Conservation (phyloP, 805 yeast species). For the Candida ortonii region DNA sequence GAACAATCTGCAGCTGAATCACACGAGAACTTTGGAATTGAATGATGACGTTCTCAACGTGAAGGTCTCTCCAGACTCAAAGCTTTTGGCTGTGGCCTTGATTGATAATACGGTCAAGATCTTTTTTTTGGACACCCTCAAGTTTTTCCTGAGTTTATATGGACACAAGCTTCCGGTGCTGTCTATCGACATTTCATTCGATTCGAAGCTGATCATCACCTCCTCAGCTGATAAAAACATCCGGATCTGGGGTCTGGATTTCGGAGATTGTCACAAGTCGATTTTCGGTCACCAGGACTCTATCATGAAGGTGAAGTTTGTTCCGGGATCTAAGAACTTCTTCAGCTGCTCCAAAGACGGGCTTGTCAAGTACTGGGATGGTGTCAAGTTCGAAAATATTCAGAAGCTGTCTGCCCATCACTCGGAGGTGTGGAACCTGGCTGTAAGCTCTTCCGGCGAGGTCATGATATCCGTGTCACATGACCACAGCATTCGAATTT, state of each 20-base stretch:
- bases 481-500: constrained; percentile 89
- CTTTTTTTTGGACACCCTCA: constrained; percentile 80
- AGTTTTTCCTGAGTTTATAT: constrained; percentile 82
- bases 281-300: constrained; percentile 97
- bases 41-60: constrained; percentile 83
- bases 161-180: constrained; percentile 97
- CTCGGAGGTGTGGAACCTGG: constrained; percentile 89
- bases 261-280: constrained; percentile 98
- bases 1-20: constrained; percentile 58
- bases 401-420: constrained; percentile 87
- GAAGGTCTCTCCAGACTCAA: constrained; percentile 75
- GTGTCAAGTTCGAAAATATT: constrained; percentile 91
- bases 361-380: constrained; percentile 94
- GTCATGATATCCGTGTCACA: constrained; percentile 82
- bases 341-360: constrained; percentile 90
- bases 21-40: constrained; percentile 78
- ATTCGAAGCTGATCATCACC: constrained; percentile 82
- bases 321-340: constrained; percentile 84
- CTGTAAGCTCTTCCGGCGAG: constrained; percentile 69
- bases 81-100: constrained; percentile 75
- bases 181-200: constrained; percentile 85
- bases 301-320: constrained; percentile 81
- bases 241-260: constrained; percentile 97
- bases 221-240: constrained; percentile 97
- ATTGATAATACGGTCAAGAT: constrained; percentile 95